Evolutionary conservation across 2,329 filamentous ascomycete genomes (phyloP), one percentile per base, ranked within the genome.

Genomic region (Cercospora zeina): DNA sequence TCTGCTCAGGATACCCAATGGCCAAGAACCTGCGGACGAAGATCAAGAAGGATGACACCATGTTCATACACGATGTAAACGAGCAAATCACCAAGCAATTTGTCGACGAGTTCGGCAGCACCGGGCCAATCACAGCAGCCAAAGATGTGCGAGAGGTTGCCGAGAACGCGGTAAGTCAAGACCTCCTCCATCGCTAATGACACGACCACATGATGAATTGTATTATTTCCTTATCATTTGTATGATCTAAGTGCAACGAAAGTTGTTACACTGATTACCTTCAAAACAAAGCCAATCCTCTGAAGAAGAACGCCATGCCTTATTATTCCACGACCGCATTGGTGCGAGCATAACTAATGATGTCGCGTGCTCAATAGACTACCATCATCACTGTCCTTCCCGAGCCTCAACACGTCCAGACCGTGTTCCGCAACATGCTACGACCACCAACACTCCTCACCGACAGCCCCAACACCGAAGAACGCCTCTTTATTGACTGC

Each of bases 401-500:
- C 0, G 91, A 96, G 70, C 91, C 93, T 1, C 83, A 88, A 30
- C 93, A 97, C 73, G 93, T 97, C 61, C 89, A 89, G 73, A 84
- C 84, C 56, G 91, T 96, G 39, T 97, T 92, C 76, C 80, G 85
- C 51, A 83, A 88, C 59, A 92, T 97, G 73, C 81, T 96, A 49
- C 81, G 85, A 51, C 79, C 82, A 2, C 79, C 82, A 7, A 79
- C 76, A 5, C 80, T 87, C 4, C 79, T 83, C 6, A 76, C 76
- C 33, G 72, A 81, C 19, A 73, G 78, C 1, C 74, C 82, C 0
- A 68, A 80, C 42, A 83, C 82, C 55, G 42, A 64, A 14, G 80
- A 88, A 62, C 87, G 92, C 39, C 79, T 97, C 62, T 97, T 96
- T 76, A 95, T 99, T 73, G 95, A 99, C 77, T 93, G 90, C 76